Evolutionary conservation across 163 green algal genomes (phyloP).

Genomic region (Chlamydomonas reinhardtii): DNA sequence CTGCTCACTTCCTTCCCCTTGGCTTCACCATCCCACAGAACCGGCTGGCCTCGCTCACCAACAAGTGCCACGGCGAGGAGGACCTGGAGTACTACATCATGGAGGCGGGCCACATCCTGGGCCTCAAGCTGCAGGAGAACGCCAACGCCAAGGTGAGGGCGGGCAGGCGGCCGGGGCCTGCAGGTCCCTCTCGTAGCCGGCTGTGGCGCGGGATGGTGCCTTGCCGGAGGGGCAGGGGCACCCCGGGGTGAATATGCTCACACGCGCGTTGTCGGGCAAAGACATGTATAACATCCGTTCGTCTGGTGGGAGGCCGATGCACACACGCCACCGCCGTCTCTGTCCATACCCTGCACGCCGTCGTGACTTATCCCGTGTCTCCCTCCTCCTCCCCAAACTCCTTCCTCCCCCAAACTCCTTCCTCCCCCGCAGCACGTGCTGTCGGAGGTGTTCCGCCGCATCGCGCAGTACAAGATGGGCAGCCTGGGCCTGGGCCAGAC

Average conservation of each 20-base stretch:
- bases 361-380: too few relatives aligned
- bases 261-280: too few relatives aligned
- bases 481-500: constrained; percentile 46
- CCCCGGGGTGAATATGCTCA: too few relatives aligned
- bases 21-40: constrained; percentile 48
- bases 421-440: constrained; percentile 45
- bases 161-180: background rate
- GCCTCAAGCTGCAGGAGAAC: constrained; percentile 53
- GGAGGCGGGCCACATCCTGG: constrained; percentile 73
- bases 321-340: too few relatives aligned
- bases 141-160: constrained; percentile 42
- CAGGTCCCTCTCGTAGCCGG: too few relatives aligned
- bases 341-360: too few relatives aligned
- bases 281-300: too few relatives aligned
- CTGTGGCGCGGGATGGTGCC: too few relatives aligned
- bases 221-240: too few relatives aligned
- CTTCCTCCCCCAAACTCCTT: too few relatives aligned
- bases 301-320: too few relatives aligned
- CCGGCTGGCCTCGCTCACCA: constrained; percentile 72
- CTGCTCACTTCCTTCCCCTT: background rate
- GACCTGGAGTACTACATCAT: constrained; percentile 79
- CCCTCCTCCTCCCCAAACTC: too few relatives aligned
- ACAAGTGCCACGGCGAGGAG: constrained; percentile 70
- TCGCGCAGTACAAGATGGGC: constrained; percentile 75
- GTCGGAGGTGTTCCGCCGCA: constrained; percentile 70